These are phyloP conservation scores for Chrysanthemum makinoi DNA, from an alignment of 129 eudicot species.

Conservation along the genomic window DNA sequence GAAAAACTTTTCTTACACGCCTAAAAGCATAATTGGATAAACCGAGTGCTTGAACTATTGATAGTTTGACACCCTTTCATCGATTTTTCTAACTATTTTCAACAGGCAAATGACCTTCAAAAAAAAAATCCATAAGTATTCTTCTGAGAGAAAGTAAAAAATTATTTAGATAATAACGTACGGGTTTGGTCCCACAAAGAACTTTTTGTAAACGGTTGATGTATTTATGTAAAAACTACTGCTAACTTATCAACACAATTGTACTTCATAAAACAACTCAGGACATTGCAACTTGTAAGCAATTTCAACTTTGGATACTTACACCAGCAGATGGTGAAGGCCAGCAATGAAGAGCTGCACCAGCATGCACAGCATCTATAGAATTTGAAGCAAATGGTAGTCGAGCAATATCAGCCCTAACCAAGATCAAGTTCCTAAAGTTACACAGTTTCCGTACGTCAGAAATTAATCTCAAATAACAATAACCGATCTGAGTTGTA, in stretches of 20 bases:
- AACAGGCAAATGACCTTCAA: too few relatives aligned
- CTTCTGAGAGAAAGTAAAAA: too few relatives aligned
- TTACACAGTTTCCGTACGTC: slow-evolving; percentile 18
- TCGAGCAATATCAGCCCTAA: slow-evolving; percentile 91
- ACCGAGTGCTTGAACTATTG: too few relatives aligned
- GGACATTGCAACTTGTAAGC: background rate
- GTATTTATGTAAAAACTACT: background rate
- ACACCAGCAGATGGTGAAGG: slow-evolving; percentile 90
- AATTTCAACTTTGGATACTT: slow-evolving; percentile 30
- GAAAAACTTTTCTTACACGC: too few relatives aligned
- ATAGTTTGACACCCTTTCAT: too few relatives aligned
- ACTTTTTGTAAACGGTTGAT: too few relatives aligned
- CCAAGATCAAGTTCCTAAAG: slow-evolving; percentile 61
- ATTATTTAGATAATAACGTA: too few relatives aligned
- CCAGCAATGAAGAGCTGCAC: slow-evolving; percentile 98
- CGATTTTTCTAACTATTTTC: too few relatives aligned
- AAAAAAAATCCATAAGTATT: too few relatives aligned
- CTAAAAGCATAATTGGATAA: too few relatives aligned
- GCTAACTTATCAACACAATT: background rate
- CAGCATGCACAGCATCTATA: slow-evolving; percentile 91
- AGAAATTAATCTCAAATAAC: slow-evolving; percentile 1
- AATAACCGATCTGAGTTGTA: background rate
- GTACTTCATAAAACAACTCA: background rate
- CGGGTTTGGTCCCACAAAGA: too few relatives aligned
- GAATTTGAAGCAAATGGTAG: slow-evolving; percentile 80